Base-by-base conservation (phyloP, 1,284 basidiomycete genomes). In the Moesziomyces sp. region DNA sequence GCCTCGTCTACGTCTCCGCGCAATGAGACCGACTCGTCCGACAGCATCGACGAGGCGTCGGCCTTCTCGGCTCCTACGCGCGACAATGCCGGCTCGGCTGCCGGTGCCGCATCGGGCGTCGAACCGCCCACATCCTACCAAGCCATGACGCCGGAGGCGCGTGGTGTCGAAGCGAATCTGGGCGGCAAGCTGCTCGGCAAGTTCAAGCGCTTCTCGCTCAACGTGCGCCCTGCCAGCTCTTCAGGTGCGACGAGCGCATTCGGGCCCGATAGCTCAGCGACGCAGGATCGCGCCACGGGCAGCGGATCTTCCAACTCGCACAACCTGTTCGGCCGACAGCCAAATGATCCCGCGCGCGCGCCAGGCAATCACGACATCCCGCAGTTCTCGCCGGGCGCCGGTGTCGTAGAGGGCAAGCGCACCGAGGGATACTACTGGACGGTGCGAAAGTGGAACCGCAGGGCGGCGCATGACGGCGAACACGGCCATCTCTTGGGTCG, bases 381-480 rank as follows among this genome's bases (percentile, higher is more conserved):
- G 19, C 74, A 76, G 38, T 51, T 80, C 40, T 58, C 66, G 3
- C 76, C 74, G 4, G 76, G 70, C 21, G 74, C 78, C 7, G 62
- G 74, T n/a, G 10, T 76, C 16, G 54, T 47, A 9, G 73, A 71
- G 19, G 72, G 71, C 42, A 59, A 56, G 19, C 52, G 67, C 8
- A 77, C 77, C 24, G 70, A 80, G 21, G 81, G 81, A 5, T 83
- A 82, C 57, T 69, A 62, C 18, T 83, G 81, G 81, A 78, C 70
- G 23, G 69, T 83, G 14, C 57, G 76, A 11, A 79, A 75, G 52
- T 79, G 73, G 75, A 76, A 63, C 23, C 66, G 78, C 24, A 54
- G 56, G 10, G 30, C 13, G 30, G 55, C 63, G 18, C 60, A 70
- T 18, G 67, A 77, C 16, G 55, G 58, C 30, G 45, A 52, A 18